phyloP scores from a whole-genome alignment of 306 rosid genomes.

The Alnus glutinosa region DNA sequence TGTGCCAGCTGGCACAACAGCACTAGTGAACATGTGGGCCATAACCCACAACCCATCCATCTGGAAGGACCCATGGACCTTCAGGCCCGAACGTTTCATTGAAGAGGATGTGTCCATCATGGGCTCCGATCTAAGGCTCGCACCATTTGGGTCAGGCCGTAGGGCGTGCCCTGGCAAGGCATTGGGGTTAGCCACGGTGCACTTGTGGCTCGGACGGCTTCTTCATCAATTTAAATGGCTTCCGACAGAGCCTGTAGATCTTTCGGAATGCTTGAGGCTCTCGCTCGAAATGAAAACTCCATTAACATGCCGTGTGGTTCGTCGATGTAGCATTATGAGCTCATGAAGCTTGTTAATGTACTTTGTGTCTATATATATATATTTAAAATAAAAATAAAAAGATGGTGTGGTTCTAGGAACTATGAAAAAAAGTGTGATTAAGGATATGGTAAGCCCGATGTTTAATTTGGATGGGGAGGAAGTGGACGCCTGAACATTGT shows the following conservation, averaged over 20 bases:
- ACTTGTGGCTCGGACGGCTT: slow-evolving; percentile 78
- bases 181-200: slow-evolving; percentile 70
- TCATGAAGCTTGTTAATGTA: not conserved
- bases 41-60: slow-evolving; percentile 66
- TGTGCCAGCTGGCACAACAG: slow-evolving; percentile 86
- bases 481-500: too few species aligned
- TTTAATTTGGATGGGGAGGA: too few species aligned
- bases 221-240: slow-evolving; percentile 62
- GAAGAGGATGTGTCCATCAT: slow-evolving; percentile 61
- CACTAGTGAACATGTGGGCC: slow-evolving; percentile 98
- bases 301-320: slow-evolving; percentile 38
- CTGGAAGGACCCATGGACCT: slow-evolving; percentile 77
- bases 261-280: slow-evolving; percentile 68
- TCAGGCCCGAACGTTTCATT: slow-evolving; percentile 66
- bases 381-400: not conserved
- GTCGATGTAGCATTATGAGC: slow-evolving; percentile 3
- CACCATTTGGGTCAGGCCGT: slow-evolving; percentile 85
- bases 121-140: slow-evolving; percentile 78
- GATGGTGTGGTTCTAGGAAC: not conserved
- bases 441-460: too few species aligned
- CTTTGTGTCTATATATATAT: too few species aligned
- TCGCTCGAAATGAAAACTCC: slow-evolving; percentile 82
- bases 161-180: slow-evolving; percentile 82
- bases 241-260: slow-evolving; percentile 44
- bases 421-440: not conserved